Conservation (phyloP, 2,329 filamentous ascomycete species). For the Fusarium redolens region DNA sequence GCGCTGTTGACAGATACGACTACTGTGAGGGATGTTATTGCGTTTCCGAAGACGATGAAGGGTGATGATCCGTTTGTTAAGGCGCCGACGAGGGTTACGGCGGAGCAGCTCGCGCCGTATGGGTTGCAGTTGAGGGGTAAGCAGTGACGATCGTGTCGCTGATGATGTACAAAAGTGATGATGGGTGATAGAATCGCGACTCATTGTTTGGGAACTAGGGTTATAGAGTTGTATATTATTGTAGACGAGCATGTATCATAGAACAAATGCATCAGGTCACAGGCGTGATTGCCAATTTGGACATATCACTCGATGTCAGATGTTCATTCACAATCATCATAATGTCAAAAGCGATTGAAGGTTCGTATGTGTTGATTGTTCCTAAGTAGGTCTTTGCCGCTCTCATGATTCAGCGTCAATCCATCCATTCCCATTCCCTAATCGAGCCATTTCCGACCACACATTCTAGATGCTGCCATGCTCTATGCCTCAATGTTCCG, state of each 20-base stretch:
- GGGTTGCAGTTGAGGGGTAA: conserved; percentile 51
- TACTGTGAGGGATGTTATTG: conserved; percentile 92
- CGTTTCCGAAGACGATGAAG: conserved; percentile 93
- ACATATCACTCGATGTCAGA: too few species aligned
- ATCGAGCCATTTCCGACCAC: conserved; percentile 12
- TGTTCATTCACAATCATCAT: not conserved
- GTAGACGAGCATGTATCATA: conserved; percentile 11
- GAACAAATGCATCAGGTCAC: not conserved
- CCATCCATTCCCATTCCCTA: not conserved
- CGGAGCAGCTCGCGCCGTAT: conserved; percentile 64
- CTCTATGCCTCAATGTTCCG: too few species aligned
- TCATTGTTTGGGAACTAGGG: not conserved
- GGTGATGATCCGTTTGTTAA: conserved; percentile 88
- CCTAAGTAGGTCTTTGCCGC: not conserved
- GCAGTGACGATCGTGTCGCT: too few species aligned
- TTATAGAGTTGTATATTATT: conserved; percentile 29
- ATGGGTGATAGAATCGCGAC: conserved; percentile 6
- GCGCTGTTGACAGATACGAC: conserved; percentile 81
- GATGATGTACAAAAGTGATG: too few species aligned
- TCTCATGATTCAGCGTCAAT: conserved; percentile 14
- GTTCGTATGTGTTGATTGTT: not conserved
- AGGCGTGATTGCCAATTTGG: too few species aligned
- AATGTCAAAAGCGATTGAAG: not conserved
- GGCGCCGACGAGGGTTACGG: conserved; percentile 76
- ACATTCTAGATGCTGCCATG: conserved; percentile 6